Base-by-base conservation (phyloP, 2,329 filamentous ascomycete species). In the Alternaria postmessia region DNA sequence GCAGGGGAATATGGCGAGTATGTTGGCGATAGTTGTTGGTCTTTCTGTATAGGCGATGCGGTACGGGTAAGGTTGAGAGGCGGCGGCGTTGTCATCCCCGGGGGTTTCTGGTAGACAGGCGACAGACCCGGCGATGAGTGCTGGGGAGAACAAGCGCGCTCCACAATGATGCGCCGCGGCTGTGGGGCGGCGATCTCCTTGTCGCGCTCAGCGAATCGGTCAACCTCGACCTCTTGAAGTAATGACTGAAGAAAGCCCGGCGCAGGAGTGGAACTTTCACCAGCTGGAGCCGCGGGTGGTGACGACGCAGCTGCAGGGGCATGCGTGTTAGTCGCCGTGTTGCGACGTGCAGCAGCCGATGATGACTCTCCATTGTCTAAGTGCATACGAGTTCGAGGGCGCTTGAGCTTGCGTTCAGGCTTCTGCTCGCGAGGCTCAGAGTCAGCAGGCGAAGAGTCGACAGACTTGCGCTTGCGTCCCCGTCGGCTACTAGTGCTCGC, bases 191-290 rank as follows among this genome's bases (percentile, higher is more conserved):
- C 73, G 53, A 78, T 77, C 63, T 78, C 74, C 51, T 69, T 72
- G 26, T 77, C 75, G 24, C 70, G 73, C 54, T 78, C 74, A 32
- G 74, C 74, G 44, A 74, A 72, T 18, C 72, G 71, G 51, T 77
- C 73, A 8, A 78, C 84, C 73, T 96, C 93, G 1, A 98, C 92
- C 77, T 98, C 94, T 75, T 91, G 93, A 51, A 98, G 81, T 7
- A 98, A 82, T 0, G 93, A 94, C 24, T 93, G 92, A 7, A 98
- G 84, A 74, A 98, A 94, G 6, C 92, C 94, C 7, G 93, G 91
- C 28, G 83, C 85, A 39, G 81, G 77, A 28, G 68, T 61, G 34
- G 66, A 52, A 43, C 41, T 69, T 64, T 61, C 81, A 39, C 61
- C 66, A 16, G 55, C 53, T 43, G 39, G 44, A 30, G 51, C 64